Base-by-base conservation (phyloP, 768 basidiomycete genomes). In the Sarcodon aspratus region DNA sequence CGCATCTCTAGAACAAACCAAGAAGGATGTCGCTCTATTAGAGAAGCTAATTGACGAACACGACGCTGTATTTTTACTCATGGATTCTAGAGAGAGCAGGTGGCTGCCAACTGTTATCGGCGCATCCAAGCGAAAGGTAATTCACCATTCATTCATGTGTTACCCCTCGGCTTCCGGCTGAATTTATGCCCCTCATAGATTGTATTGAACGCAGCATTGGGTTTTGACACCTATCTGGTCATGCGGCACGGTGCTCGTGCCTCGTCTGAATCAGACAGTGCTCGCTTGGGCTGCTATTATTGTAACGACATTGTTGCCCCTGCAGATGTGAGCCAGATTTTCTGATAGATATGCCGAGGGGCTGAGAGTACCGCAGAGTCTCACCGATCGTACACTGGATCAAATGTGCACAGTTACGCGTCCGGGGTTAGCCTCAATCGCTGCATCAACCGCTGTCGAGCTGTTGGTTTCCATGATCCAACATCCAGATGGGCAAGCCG, bases 381-480 rank as follows among this genome's bases (percentile, higher is more conserved):
- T 86, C 38, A 85, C 87, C 0, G 95, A 98, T 61, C 76, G 93
- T 37, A 95, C 94, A 3, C 76, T 98, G 11, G 96, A 98, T 63
- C 95, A 98, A 63, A 97, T 97, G 95, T 99, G 96, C 61, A 98
- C 96, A 1, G 96, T 99, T 32, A 97, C 95, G 0, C 72, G 96
- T 17, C 96, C 96, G 0, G 95, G 95, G 0, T 73, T 98, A 1
- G 96, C 95, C 0, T 80, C 91, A 0, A 91, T 97, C 46, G 96
- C 96, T 0, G 79, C 87, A 1, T 84, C 94, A 0, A 87, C 85
- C 0, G 93, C 92, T 0, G 95, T 97, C 1, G 96, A 99, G 62
- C 71, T 99, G 8, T 76, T 98, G 18, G 82, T 89, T 1, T 88
- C 91, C 0, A 66, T 96, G 3, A 56, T 97, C 7, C 94, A 97